Conservation (phyloP, 352 stramenopile genomes). For the Pythium sp. region DNA sequence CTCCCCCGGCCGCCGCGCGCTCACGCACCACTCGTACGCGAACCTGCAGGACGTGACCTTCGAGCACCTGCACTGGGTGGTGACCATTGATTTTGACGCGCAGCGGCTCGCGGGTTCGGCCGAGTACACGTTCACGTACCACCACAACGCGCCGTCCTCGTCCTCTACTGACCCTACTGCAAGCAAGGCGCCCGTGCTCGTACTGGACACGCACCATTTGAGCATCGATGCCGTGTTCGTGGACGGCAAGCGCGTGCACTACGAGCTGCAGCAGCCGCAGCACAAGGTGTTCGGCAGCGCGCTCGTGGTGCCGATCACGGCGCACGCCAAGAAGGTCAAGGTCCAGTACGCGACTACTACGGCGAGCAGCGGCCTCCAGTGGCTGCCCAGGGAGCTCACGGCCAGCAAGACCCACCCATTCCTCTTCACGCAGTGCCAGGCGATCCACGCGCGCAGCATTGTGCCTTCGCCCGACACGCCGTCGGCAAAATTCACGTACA, state of each 20-base stretch:
- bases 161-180: neutral
- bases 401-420: constrained; percentile 93
- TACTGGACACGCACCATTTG: constrained; percentile 86
- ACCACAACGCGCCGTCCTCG: neutral
- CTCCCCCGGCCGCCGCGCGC: constrained; percentile 1
- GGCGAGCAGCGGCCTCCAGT: constrained; percentile 82
- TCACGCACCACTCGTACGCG: constrained; percentile 66
- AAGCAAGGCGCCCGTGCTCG: constrained; percentile 27
- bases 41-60: constrained; percentile 81
- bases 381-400: constrained; percentile 92
- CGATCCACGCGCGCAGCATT: constrained; percentile 95
- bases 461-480: constrained; percentile 95
- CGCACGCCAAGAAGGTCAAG: constrained; percentile 44
- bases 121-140: constrained; percentile 79
- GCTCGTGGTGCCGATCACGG: constrained; percentile 49
- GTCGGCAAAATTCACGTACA: constrained; percentile 94
- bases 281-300: constrained; percentile 66
- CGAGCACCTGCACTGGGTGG: constrained; percentile 83
- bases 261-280: constrained; percentile 1
- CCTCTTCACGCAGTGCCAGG: constrained; percentile 93
- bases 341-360: constrained; percentile 20
- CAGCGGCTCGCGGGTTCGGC: constrained; percentile 69
- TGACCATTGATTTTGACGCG: constrained; percentile 80
- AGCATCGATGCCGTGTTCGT: constrained; percentile 54
- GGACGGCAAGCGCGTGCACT: constrained; percentile 25